Base-by-base conservation (phyloP, 768 basidiomycete genomes). In the Auricularia cornea region DNA sequence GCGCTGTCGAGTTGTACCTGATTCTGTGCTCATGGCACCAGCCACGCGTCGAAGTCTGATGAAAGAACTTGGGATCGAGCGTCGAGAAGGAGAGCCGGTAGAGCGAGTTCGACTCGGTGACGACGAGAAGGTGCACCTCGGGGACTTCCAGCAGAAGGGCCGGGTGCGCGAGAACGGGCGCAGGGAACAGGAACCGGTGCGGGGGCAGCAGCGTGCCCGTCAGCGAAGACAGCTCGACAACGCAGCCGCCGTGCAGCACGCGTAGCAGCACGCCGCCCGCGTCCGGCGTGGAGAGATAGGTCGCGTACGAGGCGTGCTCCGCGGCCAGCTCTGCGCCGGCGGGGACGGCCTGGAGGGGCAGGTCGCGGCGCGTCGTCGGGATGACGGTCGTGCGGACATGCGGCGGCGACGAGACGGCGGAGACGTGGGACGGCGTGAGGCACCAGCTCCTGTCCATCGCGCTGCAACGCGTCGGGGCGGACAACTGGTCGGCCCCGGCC, bases 181-280 rank as follows among this genome's bases (percentile, higher is more conserved):
- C 84, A 40, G 91, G 90, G 68, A 92, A 91, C 66, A 89, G 79
- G 71, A 94, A 84, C 63, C 90, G 85, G 66, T 93, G 81, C 20
- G 91, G 85, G 33, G 81, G 78, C 2, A 86, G 76, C 66, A 84
- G 77, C 1, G 81, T 80, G 30, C 30, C 30, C 4, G 89, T 84
- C 54, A 92, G 77, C n/a, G 91, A 90, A 40, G 86, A 70, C 56
- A 95, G 82, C 70, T 94, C 90, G 51, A 92, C 73, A 59, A 92
- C 86, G 66, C 85, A 74, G 29, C 87, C 88, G 54, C 82, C 84
- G 65, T 93, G 87, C 61, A 93, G 78, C 56, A 92, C 81, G 64
- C 93, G 87, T 57, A 87, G 73, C 60, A 93, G 81, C 61, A 94
- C 79, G 59, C 87, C 81, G 18, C 89, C 88, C 3, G 86, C 83